Conservation (phyloP, 164 flowering plant genomes). For the Amborella trichopoda region DNA sequence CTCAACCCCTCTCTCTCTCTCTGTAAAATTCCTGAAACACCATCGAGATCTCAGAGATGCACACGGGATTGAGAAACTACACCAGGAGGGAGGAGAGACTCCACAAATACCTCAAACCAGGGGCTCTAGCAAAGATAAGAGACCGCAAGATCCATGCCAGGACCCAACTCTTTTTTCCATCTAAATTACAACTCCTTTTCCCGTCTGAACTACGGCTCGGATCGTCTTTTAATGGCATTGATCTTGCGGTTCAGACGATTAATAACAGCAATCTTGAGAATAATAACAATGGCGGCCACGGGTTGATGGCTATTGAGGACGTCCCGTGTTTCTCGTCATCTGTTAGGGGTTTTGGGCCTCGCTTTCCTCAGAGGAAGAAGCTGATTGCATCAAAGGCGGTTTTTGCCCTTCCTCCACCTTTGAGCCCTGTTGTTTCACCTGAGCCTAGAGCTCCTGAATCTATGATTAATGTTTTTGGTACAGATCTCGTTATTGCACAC, state of each 20-base stretch:
- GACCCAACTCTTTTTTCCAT: conserved; percentile 3
- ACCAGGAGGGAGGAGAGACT: conserved; percentile 12
- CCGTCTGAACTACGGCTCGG: too few species aligned
- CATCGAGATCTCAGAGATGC: too few species aligned
- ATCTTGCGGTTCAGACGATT: not conserved
- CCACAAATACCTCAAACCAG: conserved; percentile 22
- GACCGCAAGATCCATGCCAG: conserved; percentile 22
- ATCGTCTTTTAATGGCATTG: not conserved
- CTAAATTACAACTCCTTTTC: not conserved
- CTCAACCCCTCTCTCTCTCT: too few species aligned
- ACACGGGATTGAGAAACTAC: too few species aligned
- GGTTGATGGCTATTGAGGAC: conserved; percentile 14
- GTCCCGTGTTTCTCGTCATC: conserved; percentile 15
- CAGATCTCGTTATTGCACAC: too few species aligned
- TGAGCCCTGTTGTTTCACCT: conserved; percentile 13
- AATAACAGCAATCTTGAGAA: too few species aligned
- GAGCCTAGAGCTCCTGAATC: too few species aligned
- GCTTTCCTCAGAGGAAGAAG: conserved; percentile 28
- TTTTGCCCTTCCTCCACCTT: conserved; percentile 8
- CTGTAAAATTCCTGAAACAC: too few species aligned
- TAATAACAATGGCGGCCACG: not conserved
- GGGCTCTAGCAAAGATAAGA: conserved; percentile 28
- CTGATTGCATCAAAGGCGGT: conserved; percentile 26
- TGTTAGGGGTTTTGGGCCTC: conserved; percentile 16
- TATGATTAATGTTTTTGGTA: too few species aligned